Base-by-base conservation (phyloP, 306 rosid genomes). In the Mimosa bimucronata region DNA sequence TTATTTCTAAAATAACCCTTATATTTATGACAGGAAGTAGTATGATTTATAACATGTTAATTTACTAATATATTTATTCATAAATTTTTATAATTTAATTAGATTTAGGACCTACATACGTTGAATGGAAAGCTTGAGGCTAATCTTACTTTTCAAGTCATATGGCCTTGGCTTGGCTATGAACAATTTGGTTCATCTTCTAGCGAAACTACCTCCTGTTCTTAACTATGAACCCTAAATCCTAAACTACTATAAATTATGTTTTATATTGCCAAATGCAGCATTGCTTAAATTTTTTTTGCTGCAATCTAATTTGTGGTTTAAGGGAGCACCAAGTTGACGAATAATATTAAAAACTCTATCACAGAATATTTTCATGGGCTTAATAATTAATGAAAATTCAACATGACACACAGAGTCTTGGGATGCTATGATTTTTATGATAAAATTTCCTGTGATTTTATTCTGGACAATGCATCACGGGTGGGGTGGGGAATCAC, bases 381-480 rank as follows among this genome's bases (percentile, higher is more conserved):
- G 13, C 3, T 25, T 37, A 9, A 41, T 37, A 9, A 41, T 41
- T 41, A 55, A 15, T 58, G 9, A 16, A n/a, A 53, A 58, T 41
- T 25, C 44, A 45, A 25, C 25, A 19, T 52, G 9, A 23, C 46
- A 42, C 12, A 42, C 12, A 42, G 10, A 46, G 30, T 44, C 7
- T 45, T 45, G 0, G 41, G 50, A n/a, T 38, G 41, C 73, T 70
- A 42, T 67, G 74, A 44, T 75, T 50, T 4, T 21, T 25, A 14
- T 14, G 38, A 74, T 30, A 60, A 75, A 78, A 23, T 83, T 81
- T 77, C 13, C 71, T 2, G 37, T 75, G 85, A 88, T 84, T 80
- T 82, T 80, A 90, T 90, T 84, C 91, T 83, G 70, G 79, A 75
- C 82, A 83, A 85, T 71, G 77, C 48, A 41, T 77, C 82, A 83